phyloP scores from a whole-genome alignment of 1,284 basidiomycete species.

The Ustilago shanxiensis region DNA sequence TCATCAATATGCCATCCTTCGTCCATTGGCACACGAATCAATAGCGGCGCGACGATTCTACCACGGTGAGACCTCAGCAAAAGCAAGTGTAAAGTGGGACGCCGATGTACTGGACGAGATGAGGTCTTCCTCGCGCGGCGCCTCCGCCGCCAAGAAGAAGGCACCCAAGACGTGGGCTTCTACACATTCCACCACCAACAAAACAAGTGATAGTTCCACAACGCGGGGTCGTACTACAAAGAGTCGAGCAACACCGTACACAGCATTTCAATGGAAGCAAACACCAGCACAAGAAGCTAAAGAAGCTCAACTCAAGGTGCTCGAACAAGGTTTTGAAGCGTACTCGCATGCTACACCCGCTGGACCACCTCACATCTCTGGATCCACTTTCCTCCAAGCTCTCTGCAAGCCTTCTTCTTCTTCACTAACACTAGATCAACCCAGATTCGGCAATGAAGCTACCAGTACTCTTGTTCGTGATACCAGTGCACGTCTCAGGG shows the following conservation, averaged over 20 bases:
- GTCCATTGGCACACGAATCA: background rate
- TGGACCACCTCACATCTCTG: constrained; percentile 18
- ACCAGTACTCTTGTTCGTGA: background rate
- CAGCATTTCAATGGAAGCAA: background rate
- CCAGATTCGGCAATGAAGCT: no score
- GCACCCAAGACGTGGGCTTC: constrained; percentile 47
- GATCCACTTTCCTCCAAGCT: constrained; percentile 16
- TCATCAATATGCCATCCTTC: constrained; percentile 10
- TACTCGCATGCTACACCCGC: constrained; percentile 29
- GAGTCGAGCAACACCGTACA: background rate
- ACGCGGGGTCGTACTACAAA: background rate
- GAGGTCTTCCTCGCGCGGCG: constrained; percentile 3
- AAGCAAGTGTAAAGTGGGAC: constrained; percentile 11
- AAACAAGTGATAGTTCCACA: background rate
- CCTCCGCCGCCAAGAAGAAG: background rate
- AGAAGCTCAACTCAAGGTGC: constrained; percentile 19
- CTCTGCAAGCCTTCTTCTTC: constrained; percentile 15
- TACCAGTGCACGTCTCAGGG: constrained; percentile 6
- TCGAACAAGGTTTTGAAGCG: constrained; percentile 27
- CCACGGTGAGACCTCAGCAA: background rate
- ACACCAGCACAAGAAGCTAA: constrained; percentile 16
- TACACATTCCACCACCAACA: constrained; percentile 27
- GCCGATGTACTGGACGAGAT: constrained; percentile 21
- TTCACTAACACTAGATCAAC: background rate
- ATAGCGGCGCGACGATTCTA: background rate